phyloP scores from a whole-genome alignment of 805 yeast species.

The Yamadazyma sp. region DNA sequence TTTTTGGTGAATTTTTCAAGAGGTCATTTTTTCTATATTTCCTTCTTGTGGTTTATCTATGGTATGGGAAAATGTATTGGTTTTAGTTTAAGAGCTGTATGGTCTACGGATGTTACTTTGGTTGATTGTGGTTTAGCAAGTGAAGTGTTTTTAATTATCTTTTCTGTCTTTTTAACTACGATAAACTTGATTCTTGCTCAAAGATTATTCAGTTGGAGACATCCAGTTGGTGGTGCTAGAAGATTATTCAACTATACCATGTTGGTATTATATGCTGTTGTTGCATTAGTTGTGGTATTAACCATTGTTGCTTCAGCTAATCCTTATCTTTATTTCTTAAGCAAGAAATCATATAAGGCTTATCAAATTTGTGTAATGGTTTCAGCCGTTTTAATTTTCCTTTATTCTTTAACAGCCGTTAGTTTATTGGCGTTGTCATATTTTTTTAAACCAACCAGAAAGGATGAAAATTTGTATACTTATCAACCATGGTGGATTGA shows the following conservation, averaged over 20 bases:
- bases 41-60: slow-evolving; percentile 51
- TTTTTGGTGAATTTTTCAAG: slow-evolving; percentile 48
- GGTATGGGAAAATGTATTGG: slow-evolving; percentile 55
- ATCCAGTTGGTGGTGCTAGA: slow-evolving; percentile 63
- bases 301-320: slow-evolving; percentile 61
- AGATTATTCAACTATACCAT: slow-evolving; percentile 48
- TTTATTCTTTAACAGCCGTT: slow-evolving; percentile 53
- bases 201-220: slow-evolving; percentile 72
- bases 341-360: slow-evolving; percentile 21
- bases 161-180: slow-evolving; percentile 54
- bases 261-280: slow-evolving; percentile 49
- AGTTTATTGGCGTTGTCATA: slow-evolving; percentile 49
- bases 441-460: slow-evolving; percentile 52
- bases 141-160: slow-evolving; percentile 52
- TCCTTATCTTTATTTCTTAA: slow-evolving; percentile 58
- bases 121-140: slow-evolving; percentile 54
- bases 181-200: slow-evolving; percentile 65
- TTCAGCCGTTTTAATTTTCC: slow-evolving; percentile 27
- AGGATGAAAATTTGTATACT: slow-evolving; percentile 49
- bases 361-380: slow-evolving; percentile 28
- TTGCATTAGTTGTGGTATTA: slow-evolving; percentile 54
- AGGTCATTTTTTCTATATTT: slow-evolving; percentile 59
- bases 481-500: slow-evolving; percentile 82
- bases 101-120: slow-evolving; percentile 50
- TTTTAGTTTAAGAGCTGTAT: slow-evolving; percentile 51